A percentile compares a stretch with the other conserved stretches of the same genome.
phyloP scores from a whole-genome alignment of 148 eudicot genomes.

The Silene latifolia region DNA sequence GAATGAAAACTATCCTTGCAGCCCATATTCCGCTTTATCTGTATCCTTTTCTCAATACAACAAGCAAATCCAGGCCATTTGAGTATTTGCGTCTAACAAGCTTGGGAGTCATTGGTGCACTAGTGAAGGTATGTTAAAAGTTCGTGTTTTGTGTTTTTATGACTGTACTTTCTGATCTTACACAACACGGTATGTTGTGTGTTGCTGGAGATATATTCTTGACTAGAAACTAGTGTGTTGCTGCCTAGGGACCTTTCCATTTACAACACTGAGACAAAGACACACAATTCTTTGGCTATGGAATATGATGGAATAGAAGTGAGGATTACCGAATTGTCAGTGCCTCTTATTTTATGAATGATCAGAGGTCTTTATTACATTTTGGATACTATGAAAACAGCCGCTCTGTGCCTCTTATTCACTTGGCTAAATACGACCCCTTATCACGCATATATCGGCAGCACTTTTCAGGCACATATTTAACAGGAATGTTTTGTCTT shows the following conservation, averaged over 20 bases:
- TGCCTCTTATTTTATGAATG: not conserved
- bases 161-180: not conserved
- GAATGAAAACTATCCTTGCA: slow-evolving; percentile 34
- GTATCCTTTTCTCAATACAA: slow-evolving; percentile 92
- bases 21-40: slow-evolving; percentile 93
- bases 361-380: not conserved
- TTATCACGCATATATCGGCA: not conserved
- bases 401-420: not conserved
- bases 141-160: not conserved
- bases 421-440: not conserved
- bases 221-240: not conserved
- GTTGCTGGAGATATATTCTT: not conserved
- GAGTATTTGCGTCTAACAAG: slow-evolving; percentile 93
- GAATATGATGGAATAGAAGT: too few species aligned
- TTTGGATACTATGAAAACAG: too few species aligned
- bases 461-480: not conserved
- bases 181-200: not conserved
- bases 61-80: slow-evolving; percentile 93
- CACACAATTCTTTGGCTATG: not conserved
- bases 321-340: too few species aligned
- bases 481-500: too few species aligned
- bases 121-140: slow-evolving; percentile 66
- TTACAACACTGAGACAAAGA: not conserved
- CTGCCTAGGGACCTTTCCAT: not conserved
- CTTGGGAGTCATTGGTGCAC: slow-evolving; percentile 93